Evolutionary conservation across 495 filamentous ascomycete species (phyloP), one percentile per base, ranked within the genome.

Genomic region (Penicillium cataractarum): DNA sequence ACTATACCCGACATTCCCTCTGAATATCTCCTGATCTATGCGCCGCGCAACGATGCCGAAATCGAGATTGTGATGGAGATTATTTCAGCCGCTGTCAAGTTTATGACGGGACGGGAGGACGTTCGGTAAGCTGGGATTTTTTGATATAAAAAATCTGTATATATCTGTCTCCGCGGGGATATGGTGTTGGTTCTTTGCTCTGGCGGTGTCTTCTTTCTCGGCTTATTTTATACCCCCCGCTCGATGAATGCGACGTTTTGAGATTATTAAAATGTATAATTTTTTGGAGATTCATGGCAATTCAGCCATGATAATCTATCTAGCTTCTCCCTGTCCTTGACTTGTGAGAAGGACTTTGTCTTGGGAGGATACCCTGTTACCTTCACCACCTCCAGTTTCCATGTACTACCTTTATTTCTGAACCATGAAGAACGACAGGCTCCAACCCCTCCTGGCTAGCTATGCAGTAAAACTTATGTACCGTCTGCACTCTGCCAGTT

Each of bases 21-120:
- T 12, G 89, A 88, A 32, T 96, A 90, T 73, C 72, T 90, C 40
- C 86, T 97, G 83, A 82, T 97, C 15, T 97, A 97, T 78, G 90
- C 93, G 26, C 92, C 93, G 0, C 80, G 89, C 48, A 78, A 85
- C 40, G 82, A 88, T 60, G 82, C 80, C 21, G 91, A 97, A 70
- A 72, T 95, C 15, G 79, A 82, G 31, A 81, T 86, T 33, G 83
- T 93, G 3, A 83, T 88, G 77, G 74, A 82, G 61, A 91, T 97
- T 63, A 82, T 96, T 35, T 81, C 82, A 60, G 92, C 92, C 15
- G 84, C 72, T 55, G 68, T 80, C 26, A 66, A 69, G 55, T 80
- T 74, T 56, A 69, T 75, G 67, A 74, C 77, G 22, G 72, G 70
- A 0, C 42, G 64, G 26, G 73, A 74, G 39, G 73, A 76, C 46